Evolutionary conservation across 1,284 basidiomycete species (phyloP), one percentile per base, ranked within the genome.

Genomic region (Cryptococcus hybrid): DNA sequence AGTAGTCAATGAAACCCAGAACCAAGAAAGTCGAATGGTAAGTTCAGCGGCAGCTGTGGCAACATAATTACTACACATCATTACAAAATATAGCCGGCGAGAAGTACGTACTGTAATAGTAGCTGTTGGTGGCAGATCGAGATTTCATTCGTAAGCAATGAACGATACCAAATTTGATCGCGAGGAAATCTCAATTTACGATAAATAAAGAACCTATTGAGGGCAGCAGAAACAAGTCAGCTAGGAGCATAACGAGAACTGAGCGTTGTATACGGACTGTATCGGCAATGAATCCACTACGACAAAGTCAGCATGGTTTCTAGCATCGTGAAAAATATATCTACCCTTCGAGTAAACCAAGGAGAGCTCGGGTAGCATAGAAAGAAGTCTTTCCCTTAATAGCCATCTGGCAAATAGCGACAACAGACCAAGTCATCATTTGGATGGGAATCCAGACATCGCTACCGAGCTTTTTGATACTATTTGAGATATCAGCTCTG

Each of bases 401-500:
- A 4, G 58, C 63, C n/a, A 60, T 57, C 51, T 78, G 75, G 12
- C 55, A 58, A 37, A 70, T 67, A 7, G 70, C 65, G 3, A 76
- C 65, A 12, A 65, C 51, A 2, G 73, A 76, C 76, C 77, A 79
- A 3, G 57, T 42, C 59, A 74, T 67, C 65, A 78, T 73, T 63
- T 78, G 71, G 43, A 70, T 67, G 0, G 77, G 76, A 35, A 79
- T 70, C 72, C 73, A 79, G 1, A 70, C 57, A 54, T 77, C 78
- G 4, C 71, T 68, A 2, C 78, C 79, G 30, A 80, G 56, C 57
- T 58, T 34, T 80, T 80, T 13, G 67, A 69, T 49, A 73, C 67
- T 69, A 44, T 11, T 1, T 7, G 24, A 24, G 3, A 13, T 44
- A 8, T 15, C n/a, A 35, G 39, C 30, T 80, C 73, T 88, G 89